Percentiles rank a stretch among this genome's conserved stretches.
phyloP scores from a whole-genome alignment of 2,329 filamentous ascomycete genomes.

The Triangularia verruculosa region DNA sequence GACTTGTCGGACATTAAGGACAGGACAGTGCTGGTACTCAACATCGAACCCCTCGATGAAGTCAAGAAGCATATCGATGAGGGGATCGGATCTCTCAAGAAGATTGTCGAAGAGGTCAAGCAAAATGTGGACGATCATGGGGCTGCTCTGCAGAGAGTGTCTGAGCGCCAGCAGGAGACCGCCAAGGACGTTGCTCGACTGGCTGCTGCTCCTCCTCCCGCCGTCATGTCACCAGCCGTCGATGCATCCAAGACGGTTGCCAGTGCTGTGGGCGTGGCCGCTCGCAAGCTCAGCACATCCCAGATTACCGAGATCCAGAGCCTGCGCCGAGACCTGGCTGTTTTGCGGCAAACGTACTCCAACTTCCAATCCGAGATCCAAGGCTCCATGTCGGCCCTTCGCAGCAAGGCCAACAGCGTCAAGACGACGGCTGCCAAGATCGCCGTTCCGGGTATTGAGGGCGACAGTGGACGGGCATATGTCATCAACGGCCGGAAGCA shows the following conservation, averaged over 20 bases:
- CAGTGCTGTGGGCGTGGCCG: conserved; percentile 15
- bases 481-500: conserved; percentile 84
- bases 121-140: conserved; percentile 81
- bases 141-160: conserved; percentile 77
- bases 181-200: conserved; percentile 77
- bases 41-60: conserved; percentile 89
- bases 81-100: conserved; percentile 74
- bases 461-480: conserved; percentile 78
- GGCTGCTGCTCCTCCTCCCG: conserved; percentile 41
- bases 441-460: conserved; percentile 67
- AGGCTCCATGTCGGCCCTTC: conserved; percentile 79
- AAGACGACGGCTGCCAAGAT: conserved; percentile 72
- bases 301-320: conserved; percentile 77
- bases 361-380: conserved; percentile 87
- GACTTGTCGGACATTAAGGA: conserved; percentile 93
- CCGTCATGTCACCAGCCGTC: conserved; percentile 37
- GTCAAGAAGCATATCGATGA: conserved; percentile 97
- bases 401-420: conserved; percentile 75
- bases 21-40: conserved; percentile 88
- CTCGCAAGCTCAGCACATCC: conserved; percentile 49
- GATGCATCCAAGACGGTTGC: conserved; percentile 47
- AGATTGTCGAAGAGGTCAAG: conserved; percentile 81
- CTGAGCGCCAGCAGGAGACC: conserved; percentile 84
- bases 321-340: conserved; percentile 82
- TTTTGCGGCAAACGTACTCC: conserved; percentile 89